Base-by-base conservation (phyloP, 169 alveolate species). In the Theileria sp. region DNA sequence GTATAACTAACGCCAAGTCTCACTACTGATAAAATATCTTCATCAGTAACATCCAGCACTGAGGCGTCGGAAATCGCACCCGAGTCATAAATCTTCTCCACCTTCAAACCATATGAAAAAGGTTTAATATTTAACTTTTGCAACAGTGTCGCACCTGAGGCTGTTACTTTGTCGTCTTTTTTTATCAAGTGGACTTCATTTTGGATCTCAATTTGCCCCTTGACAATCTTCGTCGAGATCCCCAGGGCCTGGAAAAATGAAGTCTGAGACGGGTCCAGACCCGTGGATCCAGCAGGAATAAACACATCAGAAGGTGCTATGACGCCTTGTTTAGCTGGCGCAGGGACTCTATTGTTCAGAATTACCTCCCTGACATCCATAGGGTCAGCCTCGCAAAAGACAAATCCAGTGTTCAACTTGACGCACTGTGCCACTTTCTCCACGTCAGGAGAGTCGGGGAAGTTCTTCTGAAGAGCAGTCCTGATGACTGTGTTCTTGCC, bases 281-380 rank as follows among this genome's bases (percentile, higher is more conserved):
- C 99, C 34, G 99, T 98, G 32, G 99, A 97, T 12, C 99, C 99
- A 54, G 99, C 98, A 13, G 99, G 99, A 74, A 98, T 97, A 91
- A 93, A 93, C 72, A 98, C 99, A 87, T 97, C 98, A 79, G 92
- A 92, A 3, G 99, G 99, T 54, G 99, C 98, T 58, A 97, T 83
- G 75, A 96, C 97, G 80, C 99, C 99, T 74, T 96, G 98, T 86
- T 97, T 93, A 60, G 99, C 99, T 36, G 98, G 98, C 44, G 99
- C 99, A 67, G 99, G 99, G 19, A 97, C 97, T 69, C 93, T 92
- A 92, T 95, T 92, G 28, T 94, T 93, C n/a, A 92, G 93, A 56
- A 98, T 94, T 38, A 94, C 89, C 36, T 93, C 94, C 50, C 98
- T 92, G 72, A 96, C 94, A 68, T 96, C 99, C 70, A 94, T 87